Evolutionary conservation across 371 early-diverging fungal genomes (phyloP), one percentile per base, ranked within the genome.

Genomic region (Mucor plumbeus): DNA sequence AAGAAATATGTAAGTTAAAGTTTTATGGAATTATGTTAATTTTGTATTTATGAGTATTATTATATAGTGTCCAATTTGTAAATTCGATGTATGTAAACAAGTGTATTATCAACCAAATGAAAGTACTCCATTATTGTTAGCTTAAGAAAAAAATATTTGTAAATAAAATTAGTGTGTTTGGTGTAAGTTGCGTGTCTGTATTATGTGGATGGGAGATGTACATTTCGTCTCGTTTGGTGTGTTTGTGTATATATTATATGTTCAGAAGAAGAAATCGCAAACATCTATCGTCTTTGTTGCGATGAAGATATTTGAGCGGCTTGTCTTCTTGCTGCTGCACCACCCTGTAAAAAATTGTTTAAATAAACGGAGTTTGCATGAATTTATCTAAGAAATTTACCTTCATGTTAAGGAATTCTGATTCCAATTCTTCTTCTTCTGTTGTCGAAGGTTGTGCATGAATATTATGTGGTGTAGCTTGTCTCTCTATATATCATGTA

Each of bases 1-100:
- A 93, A 93, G 75, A 90, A 88, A 80, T 93, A 91, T 79, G 90
- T 88, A 83, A 77, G 90, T 84, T 0, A 9, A 47, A 47, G 4
- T 4, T 8, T 8, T 26, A 47, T 47, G 47, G 17, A 19, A 10
- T 13, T 40, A 1, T 43, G 7, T 26, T 43, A 43, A 44, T 31
- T 60, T 41, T 40, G 39, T 41, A 59, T 59, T 21, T 7, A 40
- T n/a, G 21, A 34, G 15, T 33, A 26, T 60, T 33, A 26, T 39
- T 62, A 17, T 43, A 13, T 56, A 64, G 64, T 64, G 64, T 64
- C 64, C 64, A 19, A 64, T 56, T 35, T 64, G 64, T 64, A 64
- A 64, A 64, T 57, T 56, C 33, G 63, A 54, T 63, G 48, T 54
- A 54, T 63, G 63, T 53, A 53, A 41, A 54, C 33, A 38, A 44